Conservation (phyloP, 441 rosid genomes). For the Omphalea diandra region DNA sequence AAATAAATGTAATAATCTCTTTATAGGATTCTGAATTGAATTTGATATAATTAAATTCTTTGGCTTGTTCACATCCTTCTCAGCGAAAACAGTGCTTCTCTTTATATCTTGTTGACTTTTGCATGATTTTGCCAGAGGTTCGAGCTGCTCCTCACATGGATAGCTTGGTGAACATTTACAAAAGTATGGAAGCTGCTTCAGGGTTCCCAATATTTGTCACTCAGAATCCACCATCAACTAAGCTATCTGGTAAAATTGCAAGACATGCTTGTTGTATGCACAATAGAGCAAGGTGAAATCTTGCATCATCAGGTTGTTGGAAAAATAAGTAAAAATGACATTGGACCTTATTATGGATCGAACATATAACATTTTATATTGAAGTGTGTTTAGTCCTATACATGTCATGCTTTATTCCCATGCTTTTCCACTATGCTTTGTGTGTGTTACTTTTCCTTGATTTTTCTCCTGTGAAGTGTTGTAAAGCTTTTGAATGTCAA, state of each 20-base stretch:
- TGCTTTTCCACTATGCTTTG: background rate
- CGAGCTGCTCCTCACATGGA: constrained; percentile 94
- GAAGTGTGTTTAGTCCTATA: background rate
- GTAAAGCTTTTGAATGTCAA: background rate
- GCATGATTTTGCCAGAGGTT: constrained; percentile 47
- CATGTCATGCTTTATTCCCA: background rate
- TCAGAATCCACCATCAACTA: constrained; percentile 40
- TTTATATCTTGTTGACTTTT: background rate
- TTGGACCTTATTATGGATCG: background rate
- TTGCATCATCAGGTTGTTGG: background rate
- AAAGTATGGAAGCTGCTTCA: constrained; percentile 85
- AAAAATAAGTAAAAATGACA: background rate
- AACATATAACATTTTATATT: background rate
- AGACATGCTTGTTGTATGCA: background rate
- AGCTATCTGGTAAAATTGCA: constrained; percentile 43
- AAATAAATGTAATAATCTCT: background rate
- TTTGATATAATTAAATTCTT: background rate
- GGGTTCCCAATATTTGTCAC: constrained; percentile 60
- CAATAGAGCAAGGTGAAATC: background rate
- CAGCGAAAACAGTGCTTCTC: background rate
- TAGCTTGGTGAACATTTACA: constrained; percentile 79
- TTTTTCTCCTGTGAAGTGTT: background rate
- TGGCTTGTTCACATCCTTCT: background rate
- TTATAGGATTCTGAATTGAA: background rate
- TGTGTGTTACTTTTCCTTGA: background rate